These are phyloP conservation scores for Alternaria infectoria DNA, from an alignment of 2,329 filamentous ascomycete species.

Conservation along the genomic window DNA sequence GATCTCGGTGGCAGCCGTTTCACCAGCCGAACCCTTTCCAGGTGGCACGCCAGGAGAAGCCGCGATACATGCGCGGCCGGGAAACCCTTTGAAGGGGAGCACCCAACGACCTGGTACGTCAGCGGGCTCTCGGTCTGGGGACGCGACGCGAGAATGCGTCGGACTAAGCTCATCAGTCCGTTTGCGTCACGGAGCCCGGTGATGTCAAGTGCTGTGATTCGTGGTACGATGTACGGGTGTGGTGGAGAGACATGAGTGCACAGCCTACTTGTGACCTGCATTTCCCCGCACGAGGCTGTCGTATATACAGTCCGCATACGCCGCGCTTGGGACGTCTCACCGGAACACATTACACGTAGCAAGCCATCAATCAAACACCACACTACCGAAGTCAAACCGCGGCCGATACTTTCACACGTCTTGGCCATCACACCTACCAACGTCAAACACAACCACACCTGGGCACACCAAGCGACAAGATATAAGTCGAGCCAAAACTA, in stretches of 20 bases:
- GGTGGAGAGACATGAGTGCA: constrained; percentile 35
- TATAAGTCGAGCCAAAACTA: constrained; percentile 12
- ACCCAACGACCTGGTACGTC: constrained; percentile 26
- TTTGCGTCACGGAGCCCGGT: constrained; percentile 9
- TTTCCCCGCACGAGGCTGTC: constrained; percentile 30
- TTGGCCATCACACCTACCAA: constrained; percentile 15
- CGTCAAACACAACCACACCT: neutral
- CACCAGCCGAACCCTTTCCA: constrained; percentile 18
- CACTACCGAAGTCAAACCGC: constrained; percentile 18
- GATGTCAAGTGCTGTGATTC: constrained; percentile 38
- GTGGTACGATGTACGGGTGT: constrained; percentile 37
- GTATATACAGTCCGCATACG: constrained; percentile 32
- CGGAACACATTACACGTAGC: constrained; percentile 20
- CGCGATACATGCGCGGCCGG: constrained; percentile 43
- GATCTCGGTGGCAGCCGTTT: constrained; percentile 25
- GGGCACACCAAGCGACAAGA: neutral
- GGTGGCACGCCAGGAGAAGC: constrained; percentile 17
- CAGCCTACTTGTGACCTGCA: constrained; percentile 36
- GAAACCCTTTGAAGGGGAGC: constrained; percentile 22
- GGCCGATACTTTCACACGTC: constrained; percentile 23
- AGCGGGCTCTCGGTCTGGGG: constrained; percentile 19
- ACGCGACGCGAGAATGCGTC: constrained; percentile 36
- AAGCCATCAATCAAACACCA: constrained; percentile 15
- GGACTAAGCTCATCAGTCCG: constrained; percentile 24
- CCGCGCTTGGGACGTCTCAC: constrained; percentile 20